These are phyloP conservation scores for Blastobotrys malaysiensis DNA, from an alignment of 1,139 yeast species.

Conservation along the genomic window DNA sequence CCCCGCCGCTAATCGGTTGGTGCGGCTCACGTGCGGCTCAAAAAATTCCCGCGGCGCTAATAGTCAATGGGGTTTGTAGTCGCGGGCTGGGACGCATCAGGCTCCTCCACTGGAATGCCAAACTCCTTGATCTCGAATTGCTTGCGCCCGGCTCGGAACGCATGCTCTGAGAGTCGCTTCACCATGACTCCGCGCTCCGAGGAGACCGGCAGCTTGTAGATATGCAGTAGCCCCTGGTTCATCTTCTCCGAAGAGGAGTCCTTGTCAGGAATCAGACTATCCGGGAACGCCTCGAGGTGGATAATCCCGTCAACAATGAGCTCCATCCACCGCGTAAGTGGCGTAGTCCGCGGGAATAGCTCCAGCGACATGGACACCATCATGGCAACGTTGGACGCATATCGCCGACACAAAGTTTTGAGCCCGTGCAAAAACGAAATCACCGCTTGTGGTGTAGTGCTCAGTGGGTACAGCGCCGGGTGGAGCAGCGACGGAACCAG, in stretches of 20 bases:
- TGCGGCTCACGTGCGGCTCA: neutral
- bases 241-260: conserved; percentile 35
- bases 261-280: conserved; percentile 59
- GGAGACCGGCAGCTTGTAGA: conserved; percentile 63
- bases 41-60: neutral
- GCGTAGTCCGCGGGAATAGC: conserved; percentile 53
- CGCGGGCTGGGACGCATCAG: conserved; percentile 38
- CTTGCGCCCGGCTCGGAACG: conserved; percentile 79
- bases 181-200: conserved; percentile 80
- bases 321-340: conserved; percentile 52
- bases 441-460: conserved; percentile 43
- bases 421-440: conserved; percentile 61
- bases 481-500: conserved; percentile 72
- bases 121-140: conserved; percentile 84
- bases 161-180: conserved; percentile 67
- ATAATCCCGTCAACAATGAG: conserved; percentile 61
- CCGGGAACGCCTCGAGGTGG: conserved; percentile 78
- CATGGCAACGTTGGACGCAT: conserved; percentile 45
- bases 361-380: conserved; percentile 59
- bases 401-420: conserved; percentile 48
- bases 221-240: conserved; percentile 73
- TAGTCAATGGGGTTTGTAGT: conserved; percentile 9
- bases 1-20: no score
- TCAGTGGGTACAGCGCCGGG: conserved; percentile 68
- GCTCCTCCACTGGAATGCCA: conserved; percentile 92